Conservation (phyloP, 108 stramenopile species). For the Discostella pseudostelligera region DNA sequence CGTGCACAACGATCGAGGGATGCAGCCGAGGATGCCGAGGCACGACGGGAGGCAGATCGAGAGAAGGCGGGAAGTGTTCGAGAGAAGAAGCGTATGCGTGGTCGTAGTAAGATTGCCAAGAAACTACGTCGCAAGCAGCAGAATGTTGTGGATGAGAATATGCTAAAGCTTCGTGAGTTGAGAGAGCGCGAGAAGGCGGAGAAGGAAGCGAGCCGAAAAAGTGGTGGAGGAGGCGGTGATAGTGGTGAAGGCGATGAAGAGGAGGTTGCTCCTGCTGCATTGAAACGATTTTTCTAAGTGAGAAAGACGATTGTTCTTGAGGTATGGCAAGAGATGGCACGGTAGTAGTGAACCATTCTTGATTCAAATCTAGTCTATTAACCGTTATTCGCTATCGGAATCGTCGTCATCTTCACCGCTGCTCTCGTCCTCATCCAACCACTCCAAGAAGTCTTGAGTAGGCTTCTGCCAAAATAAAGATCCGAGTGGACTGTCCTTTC, state of each 20-base stretch:
- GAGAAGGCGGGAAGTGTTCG: slow-evolving; percentile 55
- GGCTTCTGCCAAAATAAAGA: slow-evolving; percentile 60
- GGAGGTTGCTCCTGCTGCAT: slow-evolving; percentile 48
- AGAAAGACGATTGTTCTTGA: background rate
- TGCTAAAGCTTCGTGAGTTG: slow-evolving; percentile 66
- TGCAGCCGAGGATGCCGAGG: slow-evolving; percentile 67
- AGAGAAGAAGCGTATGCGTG: slow-evolving; percentile 93
- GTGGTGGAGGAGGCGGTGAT: slow-evolving; percentile 19
- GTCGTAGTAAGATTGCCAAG: slow-evolving; percentile 94
- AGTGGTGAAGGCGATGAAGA: slow-evolving; percentile 19
- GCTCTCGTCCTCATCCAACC: slow-evolving; percentile 58
- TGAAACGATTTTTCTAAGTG: slow-evolving; percentile 52
- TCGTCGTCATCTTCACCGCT: slow-evolving; percentile 50
- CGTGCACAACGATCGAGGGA: slow-evolving; percentile 62
- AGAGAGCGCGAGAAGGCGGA: slow-evolving; percentile 69
- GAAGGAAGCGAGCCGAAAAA: slow-evolving; percentile 22
- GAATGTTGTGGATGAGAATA: slow-evolving; percentile 90
- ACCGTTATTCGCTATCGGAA: slow-evolving; percentile 36
- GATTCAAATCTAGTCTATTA: too few species aligned
- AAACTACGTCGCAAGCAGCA: slow-evolving; percentile 88
- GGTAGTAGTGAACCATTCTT: too few species aligned
- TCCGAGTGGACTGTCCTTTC: slow-evolving; percentile 43
- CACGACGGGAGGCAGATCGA: slow-evolving; percentile 40
- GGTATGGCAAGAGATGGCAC: too few species aligned
- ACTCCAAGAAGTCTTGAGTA: slow-evolving; percentile 87